These are phyloP conservation scores for Myriosclerotinia duriaeana DNA, from an alignment of 2,329 filamentous ascomycete genomes.

Conservation along the genomic window DNA sequence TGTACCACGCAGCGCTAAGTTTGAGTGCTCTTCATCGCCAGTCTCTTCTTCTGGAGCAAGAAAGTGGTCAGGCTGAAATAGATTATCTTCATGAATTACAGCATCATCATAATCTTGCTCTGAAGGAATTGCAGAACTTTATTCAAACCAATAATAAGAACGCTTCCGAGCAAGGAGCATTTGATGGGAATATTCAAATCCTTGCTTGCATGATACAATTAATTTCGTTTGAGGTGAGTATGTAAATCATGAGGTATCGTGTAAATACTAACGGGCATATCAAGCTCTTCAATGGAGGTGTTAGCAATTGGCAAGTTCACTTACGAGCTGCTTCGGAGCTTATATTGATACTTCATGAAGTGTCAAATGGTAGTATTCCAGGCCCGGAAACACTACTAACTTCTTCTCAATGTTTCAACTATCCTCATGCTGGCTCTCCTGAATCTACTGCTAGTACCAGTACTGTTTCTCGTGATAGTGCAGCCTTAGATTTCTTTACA, in stretches of 20 bases:
- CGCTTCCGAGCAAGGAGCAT: conserved; percentile 9
- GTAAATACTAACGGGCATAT: neutral
- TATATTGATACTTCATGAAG: conserved; percentile 39
- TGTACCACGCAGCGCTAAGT: conserved; percentile 56
- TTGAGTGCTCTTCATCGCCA: conserved; percentile 57
- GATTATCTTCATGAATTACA: conserved; percentile 24
- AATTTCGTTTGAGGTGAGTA: conserved; percentile 22
- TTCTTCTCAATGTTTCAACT: conserved; percentile 16
- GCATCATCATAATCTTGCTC: conserved; percentile 19
- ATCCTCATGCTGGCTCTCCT: neutral
- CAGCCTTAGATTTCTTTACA: conserved; percentile 20
- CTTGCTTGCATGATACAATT: conserved; percentile 24
- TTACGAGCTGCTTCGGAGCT: conserved; percentile 52
- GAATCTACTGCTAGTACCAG: neutral
- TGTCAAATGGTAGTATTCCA: conserved; percentile 19
- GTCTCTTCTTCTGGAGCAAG: conserved; percentile 29
- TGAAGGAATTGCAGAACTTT: conserved; percentile 17
- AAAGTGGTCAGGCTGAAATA: conserved; percentile 16
- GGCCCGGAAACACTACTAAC: neutral
- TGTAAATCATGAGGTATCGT: neutral
- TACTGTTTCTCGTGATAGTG: conserved; percentile 13
- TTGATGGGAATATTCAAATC: conserved; percentile 18
- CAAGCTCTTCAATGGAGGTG: conserved; percentile 43
- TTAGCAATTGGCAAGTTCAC: conserved; percentile 52
- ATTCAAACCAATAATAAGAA: conserved; percentile 6